Evolutionary conservation across 805 yeast species (phyloP).

Genomic region (Scheffersomyces ergatensis): DNA sequence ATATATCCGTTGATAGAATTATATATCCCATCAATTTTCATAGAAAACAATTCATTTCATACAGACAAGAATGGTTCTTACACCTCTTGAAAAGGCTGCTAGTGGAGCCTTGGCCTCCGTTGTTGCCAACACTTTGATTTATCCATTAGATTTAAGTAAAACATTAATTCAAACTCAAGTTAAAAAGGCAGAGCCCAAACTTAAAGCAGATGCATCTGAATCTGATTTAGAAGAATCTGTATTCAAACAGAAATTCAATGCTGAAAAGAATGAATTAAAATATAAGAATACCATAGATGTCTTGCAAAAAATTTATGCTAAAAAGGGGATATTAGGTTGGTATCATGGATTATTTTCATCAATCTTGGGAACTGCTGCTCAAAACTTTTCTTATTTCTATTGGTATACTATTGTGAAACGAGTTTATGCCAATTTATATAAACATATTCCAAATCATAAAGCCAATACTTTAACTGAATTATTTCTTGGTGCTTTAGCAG

Average conservation of each 20-base stretch:
- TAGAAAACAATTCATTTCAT: not conserved
- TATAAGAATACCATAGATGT: slow-evolving; percentile 66
- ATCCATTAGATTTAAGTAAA: slow-evolving; percentile 77
- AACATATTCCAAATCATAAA: slow-evolving; percentile 33
- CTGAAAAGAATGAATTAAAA: slow-evolving; percentile 18
- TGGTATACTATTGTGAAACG: slow-evolving; percentile 78
- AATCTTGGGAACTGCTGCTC: slow-evolving; percentile 68
- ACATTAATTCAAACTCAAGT: slow-evolving; percentile 75
- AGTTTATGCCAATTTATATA: slow-evolving; percentile 42
- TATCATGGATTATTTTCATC: slow-evolving; percentile 72
- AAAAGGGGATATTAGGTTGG: slow-evolving; percentile 64
- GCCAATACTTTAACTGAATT: slow-evolving; percentile 66
- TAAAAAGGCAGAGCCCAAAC: slow-evolving; percentile 14
- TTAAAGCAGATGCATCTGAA: slow-evolving; percentile 9
- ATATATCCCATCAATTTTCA: too few species aligned
- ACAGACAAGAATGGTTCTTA: slow-evolving; percentile 40
- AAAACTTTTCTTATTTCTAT: slow-evolving; percentile 80
- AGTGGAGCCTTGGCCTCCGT: slow-evolving; percentile 83
- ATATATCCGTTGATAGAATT: too few species aligned
- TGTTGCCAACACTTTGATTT: slow-evolving; percentile 73
- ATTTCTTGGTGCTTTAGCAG: slow-evolving; percentile 74
- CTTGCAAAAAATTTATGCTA: slow-evolving; percentile 51
- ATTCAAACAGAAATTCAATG: slow-evolving; percentile 5
- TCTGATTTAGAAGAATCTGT: slow-evolving; percentile 17
- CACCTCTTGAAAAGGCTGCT: slow-evolving; percentile 77